A percentile compares a stretch with the other conserved stretches of the same genome.
These are phyloP conservation scores for Rhododendron williamsianum DNA, from an alignment of 148 eudicot species.

Conservation along the genomic window DNA sequence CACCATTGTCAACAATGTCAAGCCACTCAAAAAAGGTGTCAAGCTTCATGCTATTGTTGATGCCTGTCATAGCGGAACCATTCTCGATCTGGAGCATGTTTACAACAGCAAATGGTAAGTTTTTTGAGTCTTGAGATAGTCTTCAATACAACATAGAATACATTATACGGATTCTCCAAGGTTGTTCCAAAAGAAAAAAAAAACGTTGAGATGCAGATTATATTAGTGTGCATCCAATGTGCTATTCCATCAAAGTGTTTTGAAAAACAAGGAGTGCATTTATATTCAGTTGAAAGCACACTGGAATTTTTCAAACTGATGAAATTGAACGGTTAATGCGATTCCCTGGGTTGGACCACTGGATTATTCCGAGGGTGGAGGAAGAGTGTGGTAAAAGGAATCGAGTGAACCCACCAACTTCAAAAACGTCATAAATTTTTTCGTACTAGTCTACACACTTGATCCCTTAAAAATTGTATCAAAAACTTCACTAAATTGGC, in stretches of 20 bases:
- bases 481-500: not conserved
- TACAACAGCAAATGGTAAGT: not conserved
- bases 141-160: not conserved
- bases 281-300: too few species aligned
- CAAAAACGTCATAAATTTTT: too few species aligned
- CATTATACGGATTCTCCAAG: not conserved
- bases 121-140: not conserved
- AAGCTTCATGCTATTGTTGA: conserved; percentile 80
- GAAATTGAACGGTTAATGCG: too few species aligned
- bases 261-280: too few species aligned
- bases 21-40: conserved; percentile 55
- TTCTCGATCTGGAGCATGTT: conserved; percentile 46
- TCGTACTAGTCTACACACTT: too few species aligned
- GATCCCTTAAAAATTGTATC: not conserved
- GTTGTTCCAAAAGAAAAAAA: not conserved
- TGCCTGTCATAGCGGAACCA: conserved; percentile 73
- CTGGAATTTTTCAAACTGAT: too few species aligned
- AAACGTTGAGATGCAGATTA: not conserved
- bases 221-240: not conserved
- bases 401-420: too few species aligned
- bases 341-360: too few species aligned
- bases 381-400: too few species aligned
- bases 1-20: conserved; percentile 61
- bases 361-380: too few species aligned
- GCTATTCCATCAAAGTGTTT: too few species aligned